phyloP scores from a whole-genome alignment of 441 rosid species.

The Viola pubescens region DNA sequence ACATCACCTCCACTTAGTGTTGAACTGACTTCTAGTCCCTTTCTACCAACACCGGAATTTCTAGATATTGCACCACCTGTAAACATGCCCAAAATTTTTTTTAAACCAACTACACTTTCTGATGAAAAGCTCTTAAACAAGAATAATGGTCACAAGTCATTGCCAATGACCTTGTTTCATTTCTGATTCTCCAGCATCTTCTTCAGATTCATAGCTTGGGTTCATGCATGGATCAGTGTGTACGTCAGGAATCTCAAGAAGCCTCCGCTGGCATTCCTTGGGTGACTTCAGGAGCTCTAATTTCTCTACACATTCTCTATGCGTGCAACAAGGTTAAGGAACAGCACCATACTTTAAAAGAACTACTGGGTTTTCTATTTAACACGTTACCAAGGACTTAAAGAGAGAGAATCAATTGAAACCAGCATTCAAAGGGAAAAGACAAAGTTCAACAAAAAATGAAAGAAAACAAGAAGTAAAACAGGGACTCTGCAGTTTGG shows the following conservation, averaged over 20 bases:
- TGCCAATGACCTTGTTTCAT: conserved; percentile 43
- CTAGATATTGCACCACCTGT: conserved; percentile 40
- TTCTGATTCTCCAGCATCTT: conserved; percentile 38
- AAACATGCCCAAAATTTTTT: conserved; percentile 17
- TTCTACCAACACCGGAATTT: conserved; percentile 28
- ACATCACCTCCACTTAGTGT: conserved; percentile 28
- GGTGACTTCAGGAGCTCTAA: conserved; percentile 68
- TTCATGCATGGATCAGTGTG: conserved; percentile 62
- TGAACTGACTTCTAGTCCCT: conserved; percentile 26
- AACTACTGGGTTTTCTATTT: too few species aligned
- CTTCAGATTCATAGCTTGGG: conserved; percentile 43
- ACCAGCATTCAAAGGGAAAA: not conserved
- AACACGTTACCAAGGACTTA: too few species aligned
- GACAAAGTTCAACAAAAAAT: too few species aligned
- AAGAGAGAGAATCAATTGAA: not conserved
- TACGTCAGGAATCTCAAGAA: conserved; percentile 56
- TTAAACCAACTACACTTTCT: conserved; percentile 12
- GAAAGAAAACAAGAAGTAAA: too few species aligned
- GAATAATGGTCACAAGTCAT: conserved; percentile 11
- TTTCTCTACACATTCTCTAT: conserved; percentile 74
- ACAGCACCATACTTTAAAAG: not conserved
- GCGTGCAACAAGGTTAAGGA: conserved; percentile 83
- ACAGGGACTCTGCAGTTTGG: too few species aligned
- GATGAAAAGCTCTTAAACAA: conserved; percentile 1
- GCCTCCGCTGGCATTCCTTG: conserved; percentile 62